phyloP scores from a whole-genome alignment of 2,329 filamentous ascomycete genomes.

The Drechslerella dactyloides region DNA sequence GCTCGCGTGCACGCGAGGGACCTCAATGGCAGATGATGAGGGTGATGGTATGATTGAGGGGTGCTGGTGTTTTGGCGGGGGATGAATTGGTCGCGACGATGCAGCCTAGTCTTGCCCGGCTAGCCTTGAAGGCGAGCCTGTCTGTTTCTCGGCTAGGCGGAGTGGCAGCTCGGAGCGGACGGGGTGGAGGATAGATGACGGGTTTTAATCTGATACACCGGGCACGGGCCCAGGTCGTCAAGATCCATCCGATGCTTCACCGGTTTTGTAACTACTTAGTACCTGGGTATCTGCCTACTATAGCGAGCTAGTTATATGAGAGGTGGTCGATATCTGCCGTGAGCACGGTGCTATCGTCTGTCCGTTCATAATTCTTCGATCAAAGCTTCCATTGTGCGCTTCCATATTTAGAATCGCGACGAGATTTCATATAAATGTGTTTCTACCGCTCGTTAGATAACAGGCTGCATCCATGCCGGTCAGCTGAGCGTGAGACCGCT shows the following conservation, averaged over 20 bases:
- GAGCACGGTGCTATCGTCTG: too few species aligned
- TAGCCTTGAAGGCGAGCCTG: neutral
- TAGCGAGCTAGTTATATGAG: neutral
- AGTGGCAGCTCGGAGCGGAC: neutral
- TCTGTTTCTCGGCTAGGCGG: conserved; percentile 3
- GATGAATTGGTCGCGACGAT: conserved; percentile 16
- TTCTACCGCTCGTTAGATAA: too few species aligned
- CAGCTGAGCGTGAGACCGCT: conserved; percentile 34
- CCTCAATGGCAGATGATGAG: conserved; percentile 15
- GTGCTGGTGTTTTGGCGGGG: conserved; percentile 22
- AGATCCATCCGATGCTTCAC: neutral
- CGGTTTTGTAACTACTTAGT: neutral
- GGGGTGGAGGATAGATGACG: neutral
- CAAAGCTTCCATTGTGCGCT: neutral
- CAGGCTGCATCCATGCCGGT: conserved; percentile 31
- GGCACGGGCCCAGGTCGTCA: neutral
- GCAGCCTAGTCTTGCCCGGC: neutral
- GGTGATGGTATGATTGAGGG: conserved; percentile 23
- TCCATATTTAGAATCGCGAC: conserved; percentile 1
- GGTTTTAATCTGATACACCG: neutral
- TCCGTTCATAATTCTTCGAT: too few species aligned
- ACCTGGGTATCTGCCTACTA: neutral
- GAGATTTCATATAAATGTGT: too few species aligned
- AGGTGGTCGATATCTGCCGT: neutral
- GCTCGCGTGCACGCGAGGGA: conserved; percentile 6